Base-by-base conservation (phyloP, 23 red algal genomes). In the Pyropia haitanensis region DNA sequence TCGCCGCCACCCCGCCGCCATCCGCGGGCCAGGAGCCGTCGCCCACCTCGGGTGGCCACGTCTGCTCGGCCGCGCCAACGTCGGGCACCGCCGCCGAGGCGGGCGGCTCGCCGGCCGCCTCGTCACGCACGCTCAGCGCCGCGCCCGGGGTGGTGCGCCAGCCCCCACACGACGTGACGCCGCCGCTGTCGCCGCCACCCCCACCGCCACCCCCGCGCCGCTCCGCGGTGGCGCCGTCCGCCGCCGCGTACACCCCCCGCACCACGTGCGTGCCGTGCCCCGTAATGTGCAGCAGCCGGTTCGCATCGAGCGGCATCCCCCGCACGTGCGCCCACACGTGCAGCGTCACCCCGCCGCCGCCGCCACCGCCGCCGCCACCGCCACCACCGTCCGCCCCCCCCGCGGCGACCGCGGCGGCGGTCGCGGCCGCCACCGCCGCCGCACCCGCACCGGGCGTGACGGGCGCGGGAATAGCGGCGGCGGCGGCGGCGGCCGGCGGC, bases 181-280 rank as follows among this genome's bases (percentile, higher is more conserved):
- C 39, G 5, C 7, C 39, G 39, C 39, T 9, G 8, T 1, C 39
- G 8, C 39, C 39, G 39, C 39, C 39, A 9, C 39, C 39, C 5
- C 39, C 39, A 6, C 31, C 39, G 39, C 39, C 39, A 9, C 31
- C 31, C 2, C 31, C 39, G 39, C 39, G 39, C 39, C 39, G 39
- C 5, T 46, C 39, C 2, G 12, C 8, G 53, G n/a, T 14, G 53
- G 53, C 53, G 12, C 53, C 53, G n/a, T 20, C 53, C 6, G 18
- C 53, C n/a, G 18, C 27, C 18, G 65, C 70, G 15, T 68, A 18
- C 31, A 87, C 70, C 56, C 61, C 39, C 61, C 46, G 31, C 15
- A 81, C 81, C 15, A 27, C 79, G 52, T 58, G 87, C 19, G 89
- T 76, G 19, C 89, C 89, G 49, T 82, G 58, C 5, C 89, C 89